phyloP scores from a whole-genome alignment of 1,139 yeast genomes.

The Kodamaea suecica region DNA sequence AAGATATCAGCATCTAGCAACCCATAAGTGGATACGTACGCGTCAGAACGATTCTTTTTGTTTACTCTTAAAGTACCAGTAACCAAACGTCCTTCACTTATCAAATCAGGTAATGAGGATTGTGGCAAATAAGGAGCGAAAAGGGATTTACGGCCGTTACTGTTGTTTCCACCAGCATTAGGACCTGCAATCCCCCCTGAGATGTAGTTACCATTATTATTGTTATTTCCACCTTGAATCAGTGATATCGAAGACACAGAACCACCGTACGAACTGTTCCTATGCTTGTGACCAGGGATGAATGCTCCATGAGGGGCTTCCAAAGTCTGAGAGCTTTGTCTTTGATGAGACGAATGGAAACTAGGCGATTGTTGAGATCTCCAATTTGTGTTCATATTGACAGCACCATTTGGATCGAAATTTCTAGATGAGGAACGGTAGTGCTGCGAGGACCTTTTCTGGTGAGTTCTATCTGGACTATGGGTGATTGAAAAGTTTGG shows the following conservation, averaged over 20 bases:
- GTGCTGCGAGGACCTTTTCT: constrained; percentile 48
- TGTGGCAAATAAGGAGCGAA: constrained; percentile 97
- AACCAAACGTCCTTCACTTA: constrained; percentile 86
- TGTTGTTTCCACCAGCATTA: constrained; percentile 26
- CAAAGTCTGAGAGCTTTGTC: constrained; percentile 24
- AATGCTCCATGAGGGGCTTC: constrained; percentile 39
- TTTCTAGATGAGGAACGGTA: constrained; percentile 57
- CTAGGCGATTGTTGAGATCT: constrained; percentile 38
- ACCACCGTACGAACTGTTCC: constrained; percentile 60
- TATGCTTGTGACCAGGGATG: constrained; percentile 34
- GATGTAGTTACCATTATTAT: constrained; percentile 13
- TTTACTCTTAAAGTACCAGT: constrained; percentile 92
- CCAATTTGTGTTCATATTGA: constrained; percentile 62
- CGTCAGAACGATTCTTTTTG: constrained; percentile 94
- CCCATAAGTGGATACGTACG: constrained; percentile 95
- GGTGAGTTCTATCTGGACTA: constrained; percentile 44
- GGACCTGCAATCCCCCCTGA: constrained; percentile 10
- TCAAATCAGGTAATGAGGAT: constrained; percentile 82
- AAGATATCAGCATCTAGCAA: constrained; percentile 93
- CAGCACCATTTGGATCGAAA: constrained; percentile 43
- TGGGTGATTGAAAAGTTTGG: constrained; percentile 41
- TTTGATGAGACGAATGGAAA: constrained; percentile 18
- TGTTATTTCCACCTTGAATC: constrained; percentile 27
- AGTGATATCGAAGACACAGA: constrained; percentile 60
- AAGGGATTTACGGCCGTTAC: constrained; percentile 69